Base-by-base conservation (phyloP, 2,329 filamentous ascomycete species). In the Cadophora malorum region DNA sequence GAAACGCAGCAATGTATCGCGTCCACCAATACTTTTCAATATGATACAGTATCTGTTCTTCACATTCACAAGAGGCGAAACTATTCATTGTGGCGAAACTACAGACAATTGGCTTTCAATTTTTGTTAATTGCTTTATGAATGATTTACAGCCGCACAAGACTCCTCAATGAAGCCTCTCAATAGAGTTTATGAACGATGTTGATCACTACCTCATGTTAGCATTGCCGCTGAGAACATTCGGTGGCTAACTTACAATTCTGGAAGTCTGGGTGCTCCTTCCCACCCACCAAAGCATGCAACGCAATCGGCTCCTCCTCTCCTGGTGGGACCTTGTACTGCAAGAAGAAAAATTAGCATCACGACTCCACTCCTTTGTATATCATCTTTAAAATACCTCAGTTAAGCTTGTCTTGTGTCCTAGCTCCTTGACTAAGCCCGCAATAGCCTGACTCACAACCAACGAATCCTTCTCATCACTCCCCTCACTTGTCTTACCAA, bases 371-470 rank as follows among this genome's bases (percentile, higher is more conserved):
- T n/a, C n/a, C n/a, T n/a, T n/a, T n/a, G n/a, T n/a, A n/a, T n/a
- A n/a, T n/a, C n/a, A n/a, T n/a, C n/a, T n/a, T n/a, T n/a, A n/a
- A n/a, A n/a, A n/a, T 67, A 83, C 83, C 72, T 82, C 80, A 19
- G 78, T 79, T 75, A 85, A 74, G 55, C 80, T 81, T n/a, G 75
- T 78, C 74, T 82, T 80, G 65, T 85, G 67, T 0, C 77, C 83
- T 50, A 85, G 68, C 1, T 76, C 74, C 68, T 78, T 74, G 4
- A 85, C 83, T 35, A 85, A 73, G 58, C 79, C 67, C 65, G 82
- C 64, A 12, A 85, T 79, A 21, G 76, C 79, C 62, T 83, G 78
- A 0, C 82, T 82, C 0, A 85, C 82, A 19, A 75, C 78, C 50
- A 78, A 74, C 3, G 80, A 82, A 78, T 85, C 83, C 50, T 77